Conservation (phyloP, 2,329 filamentous ascomycete genomes). For the Fusarium cyanostomum region DNA sequence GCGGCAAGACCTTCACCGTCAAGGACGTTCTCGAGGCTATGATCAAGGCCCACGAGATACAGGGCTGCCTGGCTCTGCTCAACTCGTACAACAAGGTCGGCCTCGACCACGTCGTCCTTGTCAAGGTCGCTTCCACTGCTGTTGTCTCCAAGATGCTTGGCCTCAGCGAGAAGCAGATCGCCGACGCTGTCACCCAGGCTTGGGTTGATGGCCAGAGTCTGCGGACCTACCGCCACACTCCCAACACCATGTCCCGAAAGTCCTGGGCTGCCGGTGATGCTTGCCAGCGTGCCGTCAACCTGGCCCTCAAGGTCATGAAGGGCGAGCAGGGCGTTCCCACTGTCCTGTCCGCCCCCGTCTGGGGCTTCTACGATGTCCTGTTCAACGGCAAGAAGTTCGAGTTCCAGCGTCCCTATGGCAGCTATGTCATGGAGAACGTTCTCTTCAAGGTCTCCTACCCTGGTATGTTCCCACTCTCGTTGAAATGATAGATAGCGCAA, state of each 20-base stretch:
- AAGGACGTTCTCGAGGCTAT: slow-evolving; percentile 94
- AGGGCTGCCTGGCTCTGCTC: slow-evolving; percentile 94
- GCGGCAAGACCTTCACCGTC: slow-evolving; percentile 87
- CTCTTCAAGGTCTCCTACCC: slow-evolving; percentile 99
- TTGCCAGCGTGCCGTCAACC: slow-evolving; percentile 93
- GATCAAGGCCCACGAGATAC: slow-evolving; percentile 99
- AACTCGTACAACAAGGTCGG: slow-evolving; percentile 99
- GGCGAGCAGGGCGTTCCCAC: slow-evolving; percentile 92
- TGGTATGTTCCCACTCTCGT: slow-evolving; percentile 61
- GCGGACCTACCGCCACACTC: slow-evolving; percentile 95
- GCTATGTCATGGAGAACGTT: slow-evolving; percentile 99
- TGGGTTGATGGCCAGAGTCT: slow-evolving; percentile 97
- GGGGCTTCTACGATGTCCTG: slow-evolving; percentile 99
- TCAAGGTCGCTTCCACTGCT: slow-evolving; percentile 95
- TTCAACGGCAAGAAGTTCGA: slow-evolving; percentile 96
- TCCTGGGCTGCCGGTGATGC: slow-evolving; percentile 99
- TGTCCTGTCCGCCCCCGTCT: slow-evolving; percentile 89
- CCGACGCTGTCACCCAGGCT: slow-evolving; percentile 94
- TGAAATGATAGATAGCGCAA: not conserved
- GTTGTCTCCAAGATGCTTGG: slow-evolving; percentile 97
- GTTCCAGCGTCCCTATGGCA: slow-evolving; percentile 96
- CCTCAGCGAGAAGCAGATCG: slow-evolving; percentile 87
- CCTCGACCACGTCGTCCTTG: slow-evolving; percentile 95
- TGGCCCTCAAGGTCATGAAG: slow-evolving; percentile 89
- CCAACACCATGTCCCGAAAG: slow-evolving; percentile 99